Percentiles rank a stretch among this genome's conserved stretches.
phyloP scores from a whole-genome alignment of 352 stramenopile species.

The Peronospora belbahrii region DNA sequence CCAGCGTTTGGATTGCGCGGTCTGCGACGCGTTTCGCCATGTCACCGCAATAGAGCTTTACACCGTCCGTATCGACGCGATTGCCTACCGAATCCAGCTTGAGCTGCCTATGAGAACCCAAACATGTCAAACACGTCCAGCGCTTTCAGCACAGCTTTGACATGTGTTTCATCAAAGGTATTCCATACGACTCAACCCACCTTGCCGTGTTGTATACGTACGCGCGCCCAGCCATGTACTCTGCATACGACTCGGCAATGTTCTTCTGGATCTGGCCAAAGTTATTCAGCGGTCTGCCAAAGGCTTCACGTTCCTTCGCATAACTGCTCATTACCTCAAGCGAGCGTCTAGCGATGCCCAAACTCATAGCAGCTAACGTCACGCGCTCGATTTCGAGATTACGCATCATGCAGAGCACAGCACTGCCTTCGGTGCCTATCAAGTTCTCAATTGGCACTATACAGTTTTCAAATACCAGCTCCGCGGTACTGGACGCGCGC shows the following conservation, averaged over 20 bases:
- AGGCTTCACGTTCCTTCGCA: slow-evolving; percentile 90
- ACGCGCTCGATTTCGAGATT: slow-evolving; percentile 99
- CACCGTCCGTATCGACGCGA: slow-evolving; percentile 95
- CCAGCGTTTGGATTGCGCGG: slow-evolving; percentile 95
- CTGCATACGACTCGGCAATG: slow-evolving; percentile 97
- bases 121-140: background rate
- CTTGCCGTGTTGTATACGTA: slow-evolving; percentile 96
- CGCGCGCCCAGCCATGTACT: slow-evolving; percentile 94
- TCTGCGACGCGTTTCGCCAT: slow-evolving; percentile 97
- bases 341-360: slow-evolving; percentile 93
- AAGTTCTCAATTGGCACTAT: slow-evolving; percentile 89
- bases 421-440: slow-evolving; percentile 73
- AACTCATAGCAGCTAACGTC: slow-evolving; percentile 94
- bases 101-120: slow-evolving; percentile 60
- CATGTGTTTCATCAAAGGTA: background rate
- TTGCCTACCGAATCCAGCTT: slow-evolving; percentile 94
- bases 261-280: slow-evolving; percentile 93
- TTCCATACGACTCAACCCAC: slow-evolving; percentile 20
- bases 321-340: slow-evolving; percentile 97
- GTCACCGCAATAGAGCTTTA: slow-evolving; percentile 97
- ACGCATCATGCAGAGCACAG: slow-evolving; percentile 89
- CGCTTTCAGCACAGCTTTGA: background rate
- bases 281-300: slow-evolving; percentile 90
- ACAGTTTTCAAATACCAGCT: slow-evolving; percentile 99
- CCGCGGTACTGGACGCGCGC: slow-evolving; percentile 94